phyloP scores from a whole-genome alignment of 2,329 filamentous ascomycete species.

The Colletotrichum zoysiae region DNA sequence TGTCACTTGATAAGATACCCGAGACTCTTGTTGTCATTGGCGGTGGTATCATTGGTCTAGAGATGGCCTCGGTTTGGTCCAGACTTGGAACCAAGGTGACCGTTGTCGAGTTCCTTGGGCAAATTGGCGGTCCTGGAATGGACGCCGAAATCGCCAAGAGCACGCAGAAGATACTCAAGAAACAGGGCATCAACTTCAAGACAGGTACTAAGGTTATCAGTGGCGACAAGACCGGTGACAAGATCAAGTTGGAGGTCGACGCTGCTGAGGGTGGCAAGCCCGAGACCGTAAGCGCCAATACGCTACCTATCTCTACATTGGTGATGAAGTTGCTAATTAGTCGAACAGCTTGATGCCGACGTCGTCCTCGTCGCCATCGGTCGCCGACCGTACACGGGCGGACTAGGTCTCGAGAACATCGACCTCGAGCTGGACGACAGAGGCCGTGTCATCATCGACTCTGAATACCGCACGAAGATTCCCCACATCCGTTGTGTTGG shows the following conservation, averaged over 20 bases:
- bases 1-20: constrained; percentile 89
- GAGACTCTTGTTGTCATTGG: constrained; percentile 98
- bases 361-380: constrained; percentile 98
- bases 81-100: constrained; percentile 94
- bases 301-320: not conserved
- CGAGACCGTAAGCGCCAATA: constrained; percentile 78
- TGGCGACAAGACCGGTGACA: constrained; percentile 84
- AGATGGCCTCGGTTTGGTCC: constrained; percentile 99
- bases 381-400: constrained; percentile 91
- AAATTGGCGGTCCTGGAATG: constrained; percentile 99
- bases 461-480: constrained; percentile 97
- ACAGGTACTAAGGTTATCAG: constrained; percentile 93
- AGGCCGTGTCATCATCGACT: constrained; percentile 95
- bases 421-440: constrained; percentile 92
- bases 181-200: constrained; percentile 99
- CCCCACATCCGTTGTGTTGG: constrained; percentile 97
- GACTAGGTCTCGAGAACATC: constrained; percentile 93
- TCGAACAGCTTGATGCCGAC: constrained; percentile 83
- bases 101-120: constrained; percentile 94
- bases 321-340: constrained; percentile 31
- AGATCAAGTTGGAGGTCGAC: constrained; percentile 86
- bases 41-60: constrained; percentile 97
- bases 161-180: constrained; percentile 91
- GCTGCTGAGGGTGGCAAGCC: constrained; percentile 96
- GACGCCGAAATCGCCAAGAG: constrained; percentile 92